Percentiles rank a stretch among this genome's conserved stretches.
phyloP scores from a whole-genome alignment of 2,329 filamentous ascomycete species.

The Neonectria ditissima region DNA sequence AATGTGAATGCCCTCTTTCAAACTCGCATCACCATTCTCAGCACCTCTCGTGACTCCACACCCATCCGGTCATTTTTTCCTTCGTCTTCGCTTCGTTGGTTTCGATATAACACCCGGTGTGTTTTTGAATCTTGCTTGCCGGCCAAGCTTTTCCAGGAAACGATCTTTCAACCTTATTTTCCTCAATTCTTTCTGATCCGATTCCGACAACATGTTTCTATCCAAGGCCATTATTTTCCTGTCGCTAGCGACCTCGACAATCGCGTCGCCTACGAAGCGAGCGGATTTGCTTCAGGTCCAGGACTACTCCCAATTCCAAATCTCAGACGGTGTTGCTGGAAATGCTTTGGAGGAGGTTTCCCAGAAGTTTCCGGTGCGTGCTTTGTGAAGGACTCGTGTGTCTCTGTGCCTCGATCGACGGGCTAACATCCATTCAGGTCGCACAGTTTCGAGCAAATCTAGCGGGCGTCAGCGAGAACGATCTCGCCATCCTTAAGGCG shows the following conservation, averaged over 20 bases:
- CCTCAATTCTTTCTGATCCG: neutral
- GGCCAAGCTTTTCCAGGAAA: constrained; percentile 3
- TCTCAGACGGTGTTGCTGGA: constrained; percentile 64
- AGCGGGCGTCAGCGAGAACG: constrained; percentile 58
- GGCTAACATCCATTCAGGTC: constrained; percentile 18
- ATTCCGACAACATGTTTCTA: constrained; percentile 12
- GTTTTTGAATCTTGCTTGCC: constrained; percentile 41
- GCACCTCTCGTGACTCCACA: neutral
- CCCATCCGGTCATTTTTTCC: neutral
- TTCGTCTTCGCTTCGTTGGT: constrained; percentile 3
- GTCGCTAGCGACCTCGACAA: neutral
- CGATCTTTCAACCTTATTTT: neutral
- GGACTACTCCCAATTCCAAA: constrained; percentile 53
- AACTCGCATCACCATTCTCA: neutral
- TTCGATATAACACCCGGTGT: neutral
- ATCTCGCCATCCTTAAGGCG: constrained; percentile 63
- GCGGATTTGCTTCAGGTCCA: constrained; percentile 26
- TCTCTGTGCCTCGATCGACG: neutral
- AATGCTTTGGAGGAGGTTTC: constrained; percentile 66
- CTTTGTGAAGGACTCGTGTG: constrained; percentile 1
- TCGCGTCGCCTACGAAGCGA: constrained; percentile 3
- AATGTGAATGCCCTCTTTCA: neutral
- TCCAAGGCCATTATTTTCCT: constrained; percentile 5
- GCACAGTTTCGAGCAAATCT: constrained; percentile 49
- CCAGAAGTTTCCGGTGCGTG: constrained; percentile 63